Conservation (phyloP, 352 stramenopile genomes). For the Sclerospora graminicola region DNA sequence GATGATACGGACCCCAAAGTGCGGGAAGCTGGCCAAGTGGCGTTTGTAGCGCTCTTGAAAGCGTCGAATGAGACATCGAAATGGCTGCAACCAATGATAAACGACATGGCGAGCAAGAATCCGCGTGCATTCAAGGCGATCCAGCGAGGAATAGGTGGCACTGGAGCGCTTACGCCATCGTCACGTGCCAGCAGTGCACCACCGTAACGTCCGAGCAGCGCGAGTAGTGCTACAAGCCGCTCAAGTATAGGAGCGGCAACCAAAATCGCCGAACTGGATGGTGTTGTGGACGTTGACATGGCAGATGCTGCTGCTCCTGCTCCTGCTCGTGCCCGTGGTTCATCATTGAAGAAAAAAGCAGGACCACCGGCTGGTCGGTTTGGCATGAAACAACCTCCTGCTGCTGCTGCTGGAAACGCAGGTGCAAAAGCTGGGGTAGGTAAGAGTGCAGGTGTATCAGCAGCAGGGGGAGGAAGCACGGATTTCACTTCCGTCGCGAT, state of each 20-base stretch:
- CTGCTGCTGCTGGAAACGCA: constrained; percentile 9
- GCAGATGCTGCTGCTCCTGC: constrained; percentile 6
- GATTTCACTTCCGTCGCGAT: constrained; percentile 62
- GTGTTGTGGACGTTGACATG: constrained; percentile 26
- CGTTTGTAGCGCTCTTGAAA: constrained; percentile 50
- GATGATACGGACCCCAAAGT: constrained; percentile 76
- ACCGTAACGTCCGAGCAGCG: constrained; percentile 22
- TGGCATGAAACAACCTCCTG: constrained; percentile 28
- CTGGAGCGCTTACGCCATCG: constrained; percentile 13
- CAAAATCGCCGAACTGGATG: constrained; percentile 4
- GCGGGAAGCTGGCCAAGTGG: constrained; percentile 61
- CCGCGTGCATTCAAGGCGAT: no score
- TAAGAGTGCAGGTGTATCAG: constrained; percentile 3
- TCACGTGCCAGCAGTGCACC: constrained; percentile 21
- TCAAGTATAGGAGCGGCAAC: constrained; percentile 12
- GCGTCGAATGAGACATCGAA: constrained; percentile 30
- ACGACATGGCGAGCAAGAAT: constrained; percentile 48
- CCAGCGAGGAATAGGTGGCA: no score
- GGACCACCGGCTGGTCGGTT: constrained; percentile 35
- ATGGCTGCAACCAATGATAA: constrained; percentile 51
- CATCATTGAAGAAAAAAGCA: constrained; percentile 32
- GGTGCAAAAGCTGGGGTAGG: constrained; percentile 14
- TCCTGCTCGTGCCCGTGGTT: not conserved
- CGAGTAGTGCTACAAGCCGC: constrained; percentile 16
- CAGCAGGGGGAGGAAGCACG: constrained; percentile 13